Evolutionary conservation across 768 basidiomycete species (phyloP).

Genomic region (Boletus reticuloceps): DNA sequence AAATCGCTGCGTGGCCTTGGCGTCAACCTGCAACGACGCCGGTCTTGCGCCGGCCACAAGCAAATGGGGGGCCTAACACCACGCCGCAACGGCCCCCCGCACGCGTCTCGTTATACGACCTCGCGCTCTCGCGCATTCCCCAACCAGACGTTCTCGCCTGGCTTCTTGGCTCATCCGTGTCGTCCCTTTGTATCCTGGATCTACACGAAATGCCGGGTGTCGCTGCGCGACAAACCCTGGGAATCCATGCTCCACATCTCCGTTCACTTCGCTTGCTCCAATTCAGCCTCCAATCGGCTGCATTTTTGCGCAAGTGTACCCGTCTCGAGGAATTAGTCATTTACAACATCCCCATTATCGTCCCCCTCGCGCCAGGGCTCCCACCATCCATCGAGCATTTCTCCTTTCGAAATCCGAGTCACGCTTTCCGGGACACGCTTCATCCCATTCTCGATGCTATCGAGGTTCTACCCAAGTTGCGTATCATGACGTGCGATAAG

Average conservation of each 20-base stretch:
- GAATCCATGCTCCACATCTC: constrained; percentile 31
- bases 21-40: constrained; percentile 15
- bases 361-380: constrained; percentile 31
- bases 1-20: constrained; percentile 37
- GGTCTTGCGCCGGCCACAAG: constrained; percentile 1
- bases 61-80: not conserved
- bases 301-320: constrained; percentile 36
- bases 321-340: constrained; percentile 41
- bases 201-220: constrained; percentile 36
- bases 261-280: constrained; percentile 43
- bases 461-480: constrained; percentile 32
- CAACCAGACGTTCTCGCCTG: constrained; percentile 33
- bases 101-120: constrained; percentile 37
- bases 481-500: constrained; percentile 36
- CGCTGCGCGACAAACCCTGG: constrained; percentile 25
- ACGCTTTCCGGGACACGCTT: constrained; percentile 23
- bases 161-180: constrained; percentile 37
- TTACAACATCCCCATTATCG: constrained; percentile 34
- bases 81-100: constrained; percentile 5
- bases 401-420: constrained; percentile 32
- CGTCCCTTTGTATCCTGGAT: constrained; percentile 39
- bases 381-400: constrained; percentile 41
- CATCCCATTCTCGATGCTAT: constrained; percentile 32
- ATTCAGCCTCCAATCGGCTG: constrained; percentile 31
- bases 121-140: constrained; percentile 36